Base-by-base conservation (phyloP, 225 moss, liverwort and hornwort species). In the Climacium dendroides region DNA sequence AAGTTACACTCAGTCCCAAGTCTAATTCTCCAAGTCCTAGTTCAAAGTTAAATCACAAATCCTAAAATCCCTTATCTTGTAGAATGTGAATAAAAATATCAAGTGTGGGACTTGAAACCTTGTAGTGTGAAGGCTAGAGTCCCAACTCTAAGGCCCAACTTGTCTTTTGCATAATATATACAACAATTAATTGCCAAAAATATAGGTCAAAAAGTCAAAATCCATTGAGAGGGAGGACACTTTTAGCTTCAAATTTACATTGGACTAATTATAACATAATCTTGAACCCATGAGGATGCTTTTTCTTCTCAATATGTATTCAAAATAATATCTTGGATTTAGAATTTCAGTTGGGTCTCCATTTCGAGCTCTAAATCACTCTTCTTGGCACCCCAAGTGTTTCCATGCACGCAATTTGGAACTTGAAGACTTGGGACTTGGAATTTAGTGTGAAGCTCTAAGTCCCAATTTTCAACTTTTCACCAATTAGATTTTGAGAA, bases 301-400 rank as follows among this genome's bases (percentile, higher is more conserved):
- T 74, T 50, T 32, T 73, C 8, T 19, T 3, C 16, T 48, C 11
- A 19, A 8, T 74, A 13, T 50, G 2, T 34, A 74, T 13, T 34
- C 8, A 13, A 52, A 34, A 13, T 0, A 34, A 13, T 22, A 34
- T 5, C 8, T 22, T 11, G 2, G 7, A 34, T 2, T 52, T 22
- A 0, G 3, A 50, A 1, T 12, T 0, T 1, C 0, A 32, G 3
- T 19, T 34, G 5, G 12, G 0, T 74, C 1, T 13, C 4, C 0
- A 22, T 50, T 52, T 17, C 3, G 2, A 72, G 6, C 45, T 45
- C 9, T 6, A 45, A 28, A 10, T 45, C 4, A 29, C 2, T 10
- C 5, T 43, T 71, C 5, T 71, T 43, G 9, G 70, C 2, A 26
- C 26, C n/a, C n/a, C n/a, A 16, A 26, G 9, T 16, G 0, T 43